Percentiles rank a stretch among this genome's conserved stretches.
These are phyloP conservation scores for Pythium scleroteichum DNA, from an alignment of 352 stramenopile species.

Conservation along the genomic window DNA sequence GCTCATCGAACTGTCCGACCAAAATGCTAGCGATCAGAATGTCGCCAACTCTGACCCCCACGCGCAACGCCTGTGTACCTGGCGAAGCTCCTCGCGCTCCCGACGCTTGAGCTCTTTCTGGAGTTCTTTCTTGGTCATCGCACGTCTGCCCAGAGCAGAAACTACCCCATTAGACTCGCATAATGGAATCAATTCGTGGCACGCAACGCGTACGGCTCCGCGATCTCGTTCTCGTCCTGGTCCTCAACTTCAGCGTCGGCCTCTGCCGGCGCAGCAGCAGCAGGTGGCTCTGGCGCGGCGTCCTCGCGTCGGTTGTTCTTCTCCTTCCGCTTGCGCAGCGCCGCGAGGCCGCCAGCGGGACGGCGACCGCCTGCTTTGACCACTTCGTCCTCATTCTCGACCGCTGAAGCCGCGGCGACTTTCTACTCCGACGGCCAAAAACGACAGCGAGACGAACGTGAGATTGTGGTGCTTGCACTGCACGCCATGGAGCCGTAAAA, in stretches of 20 bases:
- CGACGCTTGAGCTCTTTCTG: slow-evolving; percentile 78
- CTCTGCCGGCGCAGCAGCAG: background rate
- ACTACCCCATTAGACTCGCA: background rate
- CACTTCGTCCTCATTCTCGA: slow-evolving; percentile 29
- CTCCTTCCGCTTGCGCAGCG: slow-evolving; percentile 66
- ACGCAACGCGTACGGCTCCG: slow-evolving; percentile 61
- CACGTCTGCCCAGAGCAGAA: slow-evolving; percentile 19
- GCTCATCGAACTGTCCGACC: slow-evolving; percentile 61
- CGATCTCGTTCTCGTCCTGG: slow-evolving; percentile 17
- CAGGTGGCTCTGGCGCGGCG: slow-evolving; percentile 4
- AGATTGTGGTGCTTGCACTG: too few relatives aligned
- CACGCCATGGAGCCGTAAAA: background rate
- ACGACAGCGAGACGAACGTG: background rate
- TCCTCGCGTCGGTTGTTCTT: slow-evolving; percentile 42
- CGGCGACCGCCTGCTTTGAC: slow-evolving; percentile 42
- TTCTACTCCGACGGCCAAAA: background rate
- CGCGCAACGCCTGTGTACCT: too few relatives aligned
- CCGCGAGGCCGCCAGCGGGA: slow-evolving; percentile 43
- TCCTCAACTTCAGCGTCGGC: slow-evolving; percentile 7
- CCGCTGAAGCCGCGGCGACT: slow-evolving; percentile 28
- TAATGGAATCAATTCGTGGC: too few relatives aligned
- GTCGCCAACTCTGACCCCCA: too few relatives aligned
- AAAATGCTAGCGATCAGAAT: too few relatives aligned
- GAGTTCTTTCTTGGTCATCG: slow-evolving; percentile 77
- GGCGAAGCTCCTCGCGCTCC: slow-evolving; percentile 73